A percentile compares a stretch with the other conserved stretches of the same genome.
Conservation (phyloP, 208 protist species). For the Wallacemonas collosoma region DNA sequence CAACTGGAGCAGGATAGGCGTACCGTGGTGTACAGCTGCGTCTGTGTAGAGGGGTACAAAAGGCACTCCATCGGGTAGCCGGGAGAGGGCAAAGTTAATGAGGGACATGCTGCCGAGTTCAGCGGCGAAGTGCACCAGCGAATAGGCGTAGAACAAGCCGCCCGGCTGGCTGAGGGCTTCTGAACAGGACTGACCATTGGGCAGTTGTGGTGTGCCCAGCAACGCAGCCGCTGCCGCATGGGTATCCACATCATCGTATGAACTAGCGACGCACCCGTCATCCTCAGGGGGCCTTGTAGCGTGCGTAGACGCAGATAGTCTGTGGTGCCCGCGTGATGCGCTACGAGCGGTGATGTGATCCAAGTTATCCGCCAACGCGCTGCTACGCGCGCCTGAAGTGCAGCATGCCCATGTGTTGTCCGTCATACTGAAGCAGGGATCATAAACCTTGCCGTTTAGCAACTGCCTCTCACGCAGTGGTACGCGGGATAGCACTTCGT, state of each 20-base stretch:
- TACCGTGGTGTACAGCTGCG: background rate
- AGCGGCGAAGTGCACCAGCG: conserved; percentile 52
- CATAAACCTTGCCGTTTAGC: conserved; percentile 48
- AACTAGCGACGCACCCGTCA: no score
- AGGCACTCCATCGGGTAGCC: conserved; percentile 10
- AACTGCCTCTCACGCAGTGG: conserved; percentile 38
- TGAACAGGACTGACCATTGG: no score
- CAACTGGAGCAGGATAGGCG: background rate
- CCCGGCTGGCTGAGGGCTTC: background rate
- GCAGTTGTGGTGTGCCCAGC: background rate
- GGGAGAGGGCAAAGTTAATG: conserved; percentile 18
- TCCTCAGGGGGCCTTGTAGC: no score
- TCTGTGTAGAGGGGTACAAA: background rate
- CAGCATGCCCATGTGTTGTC: background rate
- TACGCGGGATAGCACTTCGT: conserved; percentile 16
- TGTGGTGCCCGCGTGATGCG: no score
- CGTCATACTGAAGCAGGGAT: conserved; percentile 14
- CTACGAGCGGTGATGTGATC: no score
- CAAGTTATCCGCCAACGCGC: no score
- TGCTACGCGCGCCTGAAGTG: no score
- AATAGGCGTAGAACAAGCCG: conserved; percentile 28
- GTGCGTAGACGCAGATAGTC: no score
- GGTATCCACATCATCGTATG: no score
- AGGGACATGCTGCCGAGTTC: conserved; percentile 41
- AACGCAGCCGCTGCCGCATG: no score